phyloP scores from a whole-genome alignment of 2,329 filamentous ascomycete species.

The Aspergillus sp. region DNA sequence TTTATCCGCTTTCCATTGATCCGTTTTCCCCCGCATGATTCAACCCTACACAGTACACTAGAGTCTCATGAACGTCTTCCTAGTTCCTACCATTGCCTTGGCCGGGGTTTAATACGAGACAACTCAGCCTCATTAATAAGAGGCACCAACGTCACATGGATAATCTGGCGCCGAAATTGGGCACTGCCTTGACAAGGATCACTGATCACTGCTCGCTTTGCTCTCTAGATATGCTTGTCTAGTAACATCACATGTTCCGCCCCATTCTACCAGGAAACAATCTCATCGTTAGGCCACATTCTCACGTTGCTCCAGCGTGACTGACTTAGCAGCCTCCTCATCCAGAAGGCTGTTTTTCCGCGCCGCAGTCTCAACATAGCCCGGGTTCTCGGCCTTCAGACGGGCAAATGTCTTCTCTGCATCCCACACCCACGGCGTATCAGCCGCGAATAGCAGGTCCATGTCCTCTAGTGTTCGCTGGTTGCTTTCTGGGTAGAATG shows the following conservation, averaged over 20 bases:
- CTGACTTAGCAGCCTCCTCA: constrained; percentile 29
- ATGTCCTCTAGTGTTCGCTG: constrained; percentile 75
- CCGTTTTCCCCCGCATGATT: neutral
- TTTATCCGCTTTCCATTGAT: neutral
- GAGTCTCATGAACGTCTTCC: too few relatives aligned
- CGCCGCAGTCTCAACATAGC: constrained; percentile 42
- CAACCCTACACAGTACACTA: too few relatives aligned
- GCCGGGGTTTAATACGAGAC: neutral
- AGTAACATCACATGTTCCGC: neutral
- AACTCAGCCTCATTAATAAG: neutral
- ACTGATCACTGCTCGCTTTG: neutral
- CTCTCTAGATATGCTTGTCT: neutral
- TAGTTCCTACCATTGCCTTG: neutral
- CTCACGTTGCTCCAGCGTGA: constrained; percentile 1
- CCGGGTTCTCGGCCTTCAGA: constrained; percentile 62
- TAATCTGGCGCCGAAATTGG: neutral
- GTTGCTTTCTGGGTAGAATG: constrained; percentile 71
- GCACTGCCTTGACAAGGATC: neutral
- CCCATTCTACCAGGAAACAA: neutral
- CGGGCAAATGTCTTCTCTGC: constrained; percentile 64
- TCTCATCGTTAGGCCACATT: neutral
- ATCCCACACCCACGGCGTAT: constrained; percentile 69
- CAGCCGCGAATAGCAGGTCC: constrained; percentile 68
- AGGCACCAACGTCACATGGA: neutral
- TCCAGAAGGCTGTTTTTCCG: constrained; percentile 35